These are phyloP conservation scores for Wickerhamomyces sp. DNA, from an alignment of 1,139 yeast species.

Conservation along the genomic window DNA sequence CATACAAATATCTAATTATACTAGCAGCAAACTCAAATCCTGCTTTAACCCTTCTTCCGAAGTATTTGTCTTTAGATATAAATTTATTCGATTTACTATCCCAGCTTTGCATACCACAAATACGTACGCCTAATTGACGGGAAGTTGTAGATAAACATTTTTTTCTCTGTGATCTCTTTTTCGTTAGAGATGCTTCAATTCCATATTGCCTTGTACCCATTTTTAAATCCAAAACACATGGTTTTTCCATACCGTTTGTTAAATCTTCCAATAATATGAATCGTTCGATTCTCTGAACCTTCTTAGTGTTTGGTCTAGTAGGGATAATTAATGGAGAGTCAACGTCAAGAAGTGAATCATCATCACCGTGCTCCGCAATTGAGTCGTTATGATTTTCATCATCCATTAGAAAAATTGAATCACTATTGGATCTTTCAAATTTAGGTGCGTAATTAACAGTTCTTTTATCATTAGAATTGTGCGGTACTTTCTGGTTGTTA, in stretches of 20 bases:
- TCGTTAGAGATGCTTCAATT: constrained; percentile 73
- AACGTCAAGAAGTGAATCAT: constrained; percentile 11
- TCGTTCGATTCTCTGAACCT: constrained; percentile 61
- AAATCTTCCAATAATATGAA: constrained; percentile 90
- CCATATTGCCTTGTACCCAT: constrained; percentile 99
- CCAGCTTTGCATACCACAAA: constrained; percentile 95
- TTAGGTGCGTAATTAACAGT: constrained; percentile 4
- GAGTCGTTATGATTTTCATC: constrained; percentile 15
- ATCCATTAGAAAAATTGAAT: constrained; percentile 24
- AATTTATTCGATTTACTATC: constrained; percentile 43
- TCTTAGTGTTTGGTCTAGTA: constrained; percentile 25
- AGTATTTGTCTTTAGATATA: constrained; percentile 81
- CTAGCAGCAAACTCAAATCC: constrained; percentile 77
- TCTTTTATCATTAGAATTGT: constrained; percentile 1
- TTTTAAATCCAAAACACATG: constrained; percentile 91
- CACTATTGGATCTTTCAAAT: constrained; percentile 20
- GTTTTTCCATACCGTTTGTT: constrained; percentile 74
- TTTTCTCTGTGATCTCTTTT: constrained; percentile 73
- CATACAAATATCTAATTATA: constrained; percentile 71
- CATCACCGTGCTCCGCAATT: constrained; percentile 11
- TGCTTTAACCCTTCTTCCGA: constrained; percentile 73
- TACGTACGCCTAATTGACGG: constrained; percentile 77
- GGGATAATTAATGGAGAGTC: constrained; percentile 17
- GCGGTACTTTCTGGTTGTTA: background rate
- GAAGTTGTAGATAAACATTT: constrained; percentile 85